Base-by-base conservation (phyloP, 139 green algal genomes). In the Pseudopediastrum boryanum region DNA sequence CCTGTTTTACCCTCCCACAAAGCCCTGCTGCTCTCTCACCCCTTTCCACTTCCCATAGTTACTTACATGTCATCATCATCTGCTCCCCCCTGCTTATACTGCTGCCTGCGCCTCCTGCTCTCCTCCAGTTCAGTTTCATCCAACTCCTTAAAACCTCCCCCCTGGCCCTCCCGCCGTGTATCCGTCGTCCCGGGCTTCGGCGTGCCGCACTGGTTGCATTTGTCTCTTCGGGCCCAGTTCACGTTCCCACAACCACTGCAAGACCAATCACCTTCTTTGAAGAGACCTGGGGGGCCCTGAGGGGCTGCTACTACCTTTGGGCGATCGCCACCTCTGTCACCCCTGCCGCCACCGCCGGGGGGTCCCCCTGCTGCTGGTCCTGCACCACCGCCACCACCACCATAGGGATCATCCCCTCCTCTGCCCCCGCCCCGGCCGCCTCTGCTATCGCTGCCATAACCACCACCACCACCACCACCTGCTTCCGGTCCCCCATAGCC, bases 241-340 rank as follows among this genome's bases (percentile, higher is more conserved):
- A 88, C 91, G 79, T 97, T 97, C 65, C 90, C 91, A 79, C 93
- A 97, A 36, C 71, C 83, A 35, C 84, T 79, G 85, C 93, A 97
- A 1, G 88, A 59, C 93, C 93, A 97, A 81, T 97, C 93, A 41
- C 84, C 92, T 3, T 70, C 25, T 2, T 46, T 23, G 48, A 92
- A 94, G 73, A 89, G 70, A 27, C 88, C 87, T 8, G 87, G 42
- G 0, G 88, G 87, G 23, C 87, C 89, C 75, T 91, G 85, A 19
- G 87, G 87, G 4, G 89, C 87, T 2, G 87, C 85, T 44, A 72
- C 71, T 25, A 90, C 82, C 44, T 79, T 80, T 0, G 48, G 35
- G 74, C 80, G 83, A n/a, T 58, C 64, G 9, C 31, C 67, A 25
- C 48, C 50, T 4, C 38, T 56, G 8, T 25, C 71, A 12, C 51